Base-by-base conservation (phyloP, 768 basidiomycete species). In the Phlegmacium glaucopus region DNA sequence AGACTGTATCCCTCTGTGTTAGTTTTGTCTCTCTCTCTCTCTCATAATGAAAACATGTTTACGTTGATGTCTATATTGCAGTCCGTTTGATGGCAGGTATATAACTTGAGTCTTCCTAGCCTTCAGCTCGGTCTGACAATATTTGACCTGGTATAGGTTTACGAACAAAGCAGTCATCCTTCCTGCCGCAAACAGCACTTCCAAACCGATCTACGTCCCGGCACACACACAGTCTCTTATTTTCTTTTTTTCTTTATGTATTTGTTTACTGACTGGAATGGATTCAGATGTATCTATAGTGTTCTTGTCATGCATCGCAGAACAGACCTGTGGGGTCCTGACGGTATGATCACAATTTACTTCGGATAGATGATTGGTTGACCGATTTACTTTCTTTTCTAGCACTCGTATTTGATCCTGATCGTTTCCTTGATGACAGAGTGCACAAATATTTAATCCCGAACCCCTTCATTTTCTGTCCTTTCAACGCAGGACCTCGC, bases 401-500 rank as follows among this genome's bases (percentile, higher is more conserved):
- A 77, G 77, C 77, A 6, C 54, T 68, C 1, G 50, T 61, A 32
- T 82, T 80, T 49, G 79, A 81, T 52, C 80, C 80, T 4, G 74
- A 78, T 51, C 70, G 80, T 1, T 81, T 79, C 69, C 61, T 82
- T 26, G 79, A 82, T 48, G 72, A 75, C 36, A 68, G 79, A 4
- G 39, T 75, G 0, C 52, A 61, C 11, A 75, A 73, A 53, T 74
- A 77, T 53, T 51, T 77, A 39, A 69, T 67, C 0, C 67, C 72
- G 1, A 80, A 81, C 48, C 65, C 63, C 0, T 66, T 66, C 48
- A 69, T 72, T 12, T 72, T 72, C 54, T 57, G 67, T 18, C 70
- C 70, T 4, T 72, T 72, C 57, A 72, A 69, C 48, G 70, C 70
- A 11, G 67, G 69, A 9, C 69, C 68, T 5, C 50, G 67, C 9